Base-by-base conservation (phyloP, 148 eudicot species). In the Persicaria tinctoria region DNA sequence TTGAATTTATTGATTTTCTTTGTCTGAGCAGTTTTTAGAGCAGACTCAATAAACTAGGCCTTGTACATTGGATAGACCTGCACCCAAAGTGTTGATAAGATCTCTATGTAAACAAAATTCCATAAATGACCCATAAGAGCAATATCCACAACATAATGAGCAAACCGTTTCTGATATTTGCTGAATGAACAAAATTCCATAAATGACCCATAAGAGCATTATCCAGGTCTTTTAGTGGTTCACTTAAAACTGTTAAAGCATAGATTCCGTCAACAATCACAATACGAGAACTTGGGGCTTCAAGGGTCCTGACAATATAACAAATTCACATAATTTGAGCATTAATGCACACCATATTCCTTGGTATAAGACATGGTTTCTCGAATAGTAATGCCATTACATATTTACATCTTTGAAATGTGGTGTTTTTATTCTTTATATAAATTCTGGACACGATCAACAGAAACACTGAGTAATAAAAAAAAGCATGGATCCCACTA, bases 1-100 rank as follows among this genome's bases (percentile, higher is more conserved):
- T 94, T 94, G 83, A 94, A 94, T 82, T 91, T 94, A 89, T 94
- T 94, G 53, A 80, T 80, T 60, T 91, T 94, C 86, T 87, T 90
- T 76, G 91, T 91, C 68, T 94, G 97, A 8, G 98, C 96, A 23
- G 93, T 94, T 82, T 90, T 89, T 74, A 94, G 88, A 82, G 91
- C 97, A 74, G 98, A 97, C 83, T 94, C 98, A 73, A 94, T 70
- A 94, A 94, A 74, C n/a, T n/a, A 94, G 75, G 97, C 97, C 88
- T 94, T 91, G 83, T 94, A 93, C 98, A 93, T 93, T 16, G 98
- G 98, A 79, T 93, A 91, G 20, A 93, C 98, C 98, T 93, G 87
- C 66, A n/a, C 70, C 18, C 47, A 75, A 54, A 54, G 13, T 54
- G 66, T 54, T 17, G 20, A 16, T 78, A 76, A 77, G 74, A 78